A percentile compares a stretch with the other conserved stretches of the same genome.
Evolutionary conservation across 306 rosid species (phyloP).

Genomic region (Mimosa pudica): DNA sequence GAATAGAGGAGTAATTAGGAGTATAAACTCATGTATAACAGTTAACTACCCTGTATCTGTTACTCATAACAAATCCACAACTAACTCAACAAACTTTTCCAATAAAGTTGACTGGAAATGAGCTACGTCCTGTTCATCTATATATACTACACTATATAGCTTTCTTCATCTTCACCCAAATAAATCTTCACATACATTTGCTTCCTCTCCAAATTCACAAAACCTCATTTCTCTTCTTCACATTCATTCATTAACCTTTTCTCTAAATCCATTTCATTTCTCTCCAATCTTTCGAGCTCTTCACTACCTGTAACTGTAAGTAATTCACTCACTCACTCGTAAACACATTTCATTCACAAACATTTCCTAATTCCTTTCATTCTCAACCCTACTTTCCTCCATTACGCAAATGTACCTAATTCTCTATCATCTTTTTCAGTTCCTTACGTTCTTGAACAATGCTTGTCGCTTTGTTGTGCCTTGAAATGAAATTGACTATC

Average conservation of each 20-base stretch:
- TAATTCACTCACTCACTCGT: conserved; percentile 25
- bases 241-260: background rate
- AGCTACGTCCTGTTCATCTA: too few relatives aligned
- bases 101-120: too few relatives aligned
- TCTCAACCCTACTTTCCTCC: background rate
- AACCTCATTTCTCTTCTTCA: background rate
- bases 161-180: too few relatives aligned
- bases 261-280: background rate
- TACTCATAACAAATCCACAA: too few relatives aligned
- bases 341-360: background rate
- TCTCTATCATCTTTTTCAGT: conserved; percentile 1
- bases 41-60: too few relatives aligned
- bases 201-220: conserved; percentile 17
- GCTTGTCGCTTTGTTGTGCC: conserved; percentile 8
- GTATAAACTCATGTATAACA: too few relatives aligned
- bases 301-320: conserved; percentile 27
- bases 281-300: conserved; percentile 16
- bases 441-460: conserved; percentile 20
- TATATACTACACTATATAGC: too few relatives aligned
- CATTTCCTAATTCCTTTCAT: background rate
- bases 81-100: too few relatives aligned
- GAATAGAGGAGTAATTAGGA: too few relatives aligned
- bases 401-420: background rate
- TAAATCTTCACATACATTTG: background rate
- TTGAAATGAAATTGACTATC: conserved; percentile 4